Evolutionary conservation across 345 rosid species (phyloP).

Genomic region (Chamaenerion angustifolium): DNA sequence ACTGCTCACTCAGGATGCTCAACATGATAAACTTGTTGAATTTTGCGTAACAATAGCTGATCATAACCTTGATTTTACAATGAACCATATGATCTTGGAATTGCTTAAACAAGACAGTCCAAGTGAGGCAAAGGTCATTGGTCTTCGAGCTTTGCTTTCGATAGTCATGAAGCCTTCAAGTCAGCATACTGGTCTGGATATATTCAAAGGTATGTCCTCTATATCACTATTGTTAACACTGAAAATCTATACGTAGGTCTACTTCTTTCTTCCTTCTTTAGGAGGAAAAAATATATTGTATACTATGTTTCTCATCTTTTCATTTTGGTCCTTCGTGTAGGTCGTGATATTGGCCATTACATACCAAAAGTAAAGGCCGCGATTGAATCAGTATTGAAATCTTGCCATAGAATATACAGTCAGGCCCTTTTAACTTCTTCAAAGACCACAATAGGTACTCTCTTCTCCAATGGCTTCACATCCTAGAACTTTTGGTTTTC

Average conservation of each 20-base stretch:
- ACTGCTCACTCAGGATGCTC: slow-evolving; percentile 88
- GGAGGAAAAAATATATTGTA: no score
- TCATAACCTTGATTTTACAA: slow-evolving; percentile 97
- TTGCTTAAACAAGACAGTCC: slow-evolving; percentile 88
- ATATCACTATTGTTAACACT: slow-evolving; percentile 3
- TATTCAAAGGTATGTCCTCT: slow-evolving; percentile 54
- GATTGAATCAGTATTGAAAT: slow-evolving; percentile 81
- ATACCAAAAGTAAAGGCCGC: slow-evolving; percentile 98
- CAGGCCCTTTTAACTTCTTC: slow-evolving; percentile 92
- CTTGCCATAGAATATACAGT: slow-evolving; percentile 73
- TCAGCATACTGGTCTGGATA: slow-evolving; percentile 76
- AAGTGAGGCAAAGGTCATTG: slow-evolving; percentile 95
- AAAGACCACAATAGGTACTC: slow-evolving; percentile 65
- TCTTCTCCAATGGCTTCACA: background rate
- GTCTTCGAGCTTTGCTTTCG: slow-evolving; percentile 90
- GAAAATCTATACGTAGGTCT: slow-evolving; percentile 2
- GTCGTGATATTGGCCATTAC: slow-evolving; percentile 75
- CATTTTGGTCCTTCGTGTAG: slow-evolving; percentile 29
- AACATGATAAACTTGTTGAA: slow-evolving; percentile 95
- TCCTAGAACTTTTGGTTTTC: background rate
- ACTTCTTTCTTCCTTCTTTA: no score
- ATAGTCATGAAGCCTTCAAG: slow-evolving; percentile 87
- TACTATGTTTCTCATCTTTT: background rate
- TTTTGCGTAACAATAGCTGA: slow-evolving; percentile 95
- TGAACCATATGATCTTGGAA: slow-evolving; percentile 96